A percentile compares a stretch with the other conserved stretches of the same genome.
Conservation (phyloP, 805 yeast genomes). For the Phaffomyces opuntiae region DNA sequence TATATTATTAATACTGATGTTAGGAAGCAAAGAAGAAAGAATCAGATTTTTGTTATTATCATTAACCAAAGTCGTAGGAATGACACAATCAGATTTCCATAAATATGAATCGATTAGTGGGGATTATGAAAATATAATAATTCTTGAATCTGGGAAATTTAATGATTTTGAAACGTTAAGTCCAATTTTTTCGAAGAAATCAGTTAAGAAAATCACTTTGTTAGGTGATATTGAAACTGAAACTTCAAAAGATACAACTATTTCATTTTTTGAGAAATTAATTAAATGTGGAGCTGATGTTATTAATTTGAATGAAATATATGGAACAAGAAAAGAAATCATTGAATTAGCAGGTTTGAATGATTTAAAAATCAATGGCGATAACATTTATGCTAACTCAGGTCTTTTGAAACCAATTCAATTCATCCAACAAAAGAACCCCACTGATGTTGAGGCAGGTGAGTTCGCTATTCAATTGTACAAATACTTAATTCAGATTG, state of each 20-base stretch:
- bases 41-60: background rate
- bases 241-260: constrained; percentile 8
- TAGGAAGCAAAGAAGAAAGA: background rate
- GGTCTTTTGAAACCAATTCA: constrained; percentile 14
- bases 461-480: constrained; percentile 38
- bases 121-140: constrained; percentile 25
- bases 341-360: background rate
- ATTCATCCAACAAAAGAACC: constrained; percentile 30
- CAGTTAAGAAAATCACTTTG: constrained; percentile 24
- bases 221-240: constrained; percentile 28
- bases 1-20: background rate
- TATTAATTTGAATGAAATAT: background rate
- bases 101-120: constrained; percentile 11
- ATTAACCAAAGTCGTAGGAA: constrained; percentile 25
- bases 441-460: constrained; percentile 32
- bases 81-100: constrained; percentile 18
- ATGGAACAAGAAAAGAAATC: background rate
- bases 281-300: constrained; percentile 13
- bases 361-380: too few relatives aligned
- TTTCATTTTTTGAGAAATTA: constrained; percentile 23
- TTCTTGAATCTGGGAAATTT: constrained; percentile 28
- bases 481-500: constrained; percentile 38
- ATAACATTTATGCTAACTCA: background rate
- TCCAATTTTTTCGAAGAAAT: constrained; percentile 15
- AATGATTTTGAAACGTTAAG: constrained; percentile 27